phyloP scores from a whole-genome alignment of 805 yeast species.

The Tanozyma kutaoensis region DNA sequence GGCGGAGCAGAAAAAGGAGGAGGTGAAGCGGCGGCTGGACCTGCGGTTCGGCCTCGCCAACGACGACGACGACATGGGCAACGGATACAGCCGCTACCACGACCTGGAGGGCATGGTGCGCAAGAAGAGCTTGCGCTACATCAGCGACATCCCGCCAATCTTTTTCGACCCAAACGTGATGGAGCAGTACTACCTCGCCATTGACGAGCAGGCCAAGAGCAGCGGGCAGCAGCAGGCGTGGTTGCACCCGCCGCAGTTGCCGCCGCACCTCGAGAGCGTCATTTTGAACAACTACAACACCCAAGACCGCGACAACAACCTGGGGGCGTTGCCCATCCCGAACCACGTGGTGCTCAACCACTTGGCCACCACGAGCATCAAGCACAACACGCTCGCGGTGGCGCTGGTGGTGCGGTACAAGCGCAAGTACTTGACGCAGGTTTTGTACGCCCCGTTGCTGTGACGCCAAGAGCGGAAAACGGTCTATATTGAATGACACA shows the following conservation, averaged over 20 bases:
- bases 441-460: slow-evolving; percentile 65
- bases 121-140: slow-evolving; percentile 32
- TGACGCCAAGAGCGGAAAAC: too few relatives aligned
- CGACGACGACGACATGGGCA: slow-evolving; percentile 74
- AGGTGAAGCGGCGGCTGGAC: slow-evolving; percentile 23
- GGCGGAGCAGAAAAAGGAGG: slow-evolving; percentile 8
- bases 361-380: slow-evolving; percentile 88
- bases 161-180: slow-evolving; percentile 77
- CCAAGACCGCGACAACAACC: slow-evolving; percentile 58
- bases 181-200: slow-evolving; percentile 73
- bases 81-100: slow-evolving; percentile 66
- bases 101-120: slow-evolving; percentile 5
- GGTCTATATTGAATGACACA: too few relatives aligned
- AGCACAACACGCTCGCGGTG: slow-evolving; percentile 87
- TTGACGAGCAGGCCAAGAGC: slow-evolving; percentile 56
- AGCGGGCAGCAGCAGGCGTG: slow-evolving; percentile 44
- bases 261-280: slow-evolving; percentile 93
- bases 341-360: slow-evolving; percentile 91
- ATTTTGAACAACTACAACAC: slow-evolving; percentile 62
- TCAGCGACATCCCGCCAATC: slow-evolving; percentile 66
- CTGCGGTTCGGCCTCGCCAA: slow-evolving; percentile 50
- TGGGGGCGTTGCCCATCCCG: slow-evolving; percentile 86
- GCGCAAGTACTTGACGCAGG: slow-evolving; percentile 82
- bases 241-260: slow-evolving; percentile 90
- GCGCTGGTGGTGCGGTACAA: slow-evolving; percentile 84